Evolutionary conservation across 495 filamentous ascomycete species (phyloP), one percentile per base, ranked within the genome.

Genomic region (Aspergillus biplanus): DNA sequence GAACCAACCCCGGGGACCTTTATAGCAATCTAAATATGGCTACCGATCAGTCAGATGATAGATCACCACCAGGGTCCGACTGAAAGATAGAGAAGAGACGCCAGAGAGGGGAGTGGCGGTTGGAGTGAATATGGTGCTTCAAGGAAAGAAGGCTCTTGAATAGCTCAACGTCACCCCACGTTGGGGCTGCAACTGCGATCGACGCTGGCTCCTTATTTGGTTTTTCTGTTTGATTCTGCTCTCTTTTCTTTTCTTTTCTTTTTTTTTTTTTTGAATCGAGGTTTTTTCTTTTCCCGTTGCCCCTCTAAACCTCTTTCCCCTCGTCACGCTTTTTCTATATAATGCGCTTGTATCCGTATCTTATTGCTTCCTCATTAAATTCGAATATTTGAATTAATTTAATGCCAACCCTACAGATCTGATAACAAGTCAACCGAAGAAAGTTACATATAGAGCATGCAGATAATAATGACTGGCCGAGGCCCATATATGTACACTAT

Each of bases 111-210:
- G 21, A 48, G 31, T 32, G 42, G 56, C 42, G 34, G 34, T 7
- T n/a, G 33, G 46, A 52, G 47, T 21, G 6, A 50, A 18, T 21
- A 50, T 27, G 1, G 47, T 18, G 47, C 16, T 8, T 7, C 27
- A 50, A 18, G 9, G 21, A 50, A 50, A 50, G 21, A 50, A 50
- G 9, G 47, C 11, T 50, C 16, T 31, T 50, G 47, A 18, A 54
- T 64, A 53, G 58, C 48, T 47, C 56, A 64, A 59, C 56, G 42
- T 64, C 62, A 56, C 59, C 59, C 59, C 59, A 65, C 62, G 56
- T 65, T 68, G 59, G 56, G 34, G 46, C 58, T 65, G 54, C 66
- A 62, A 39, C 56, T 46, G 57, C 52, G 46, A 63, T 61, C 57
- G 56, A 48, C 57, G 44, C 59, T 48, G 18, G 54, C n/a, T 46